phyloP scores from a whole-genome alignment of 1,284 basidiomycete species.

The Kwoniella shivajii region DNA sequence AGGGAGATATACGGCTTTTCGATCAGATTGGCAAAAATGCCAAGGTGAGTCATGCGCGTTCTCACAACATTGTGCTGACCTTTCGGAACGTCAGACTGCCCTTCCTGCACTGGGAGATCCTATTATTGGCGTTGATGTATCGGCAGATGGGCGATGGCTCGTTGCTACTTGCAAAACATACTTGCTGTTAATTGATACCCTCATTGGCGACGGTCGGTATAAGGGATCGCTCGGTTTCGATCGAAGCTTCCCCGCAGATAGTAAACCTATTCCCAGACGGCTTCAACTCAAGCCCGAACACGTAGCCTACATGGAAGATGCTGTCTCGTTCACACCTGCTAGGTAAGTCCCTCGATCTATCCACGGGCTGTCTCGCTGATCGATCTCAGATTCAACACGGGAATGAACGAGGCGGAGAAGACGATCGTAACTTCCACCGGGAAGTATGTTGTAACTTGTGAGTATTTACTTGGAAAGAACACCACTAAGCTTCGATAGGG shows the following conservation, averaged over 20 bases:
- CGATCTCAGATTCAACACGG: conserved; percentile 79
- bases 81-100: conserved; percentile 67
- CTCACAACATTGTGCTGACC: background rate
- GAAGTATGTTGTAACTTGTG: conserved; percentile 86
- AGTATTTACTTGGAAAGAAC: conserved; percentile 10
- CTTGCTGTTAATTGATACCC: conserved; percentile 89
- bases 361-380: background rate
- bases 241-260: conserved; percentile 88
- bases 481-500: conserved; percentile 50
- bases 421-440: conserved; percentile 96
- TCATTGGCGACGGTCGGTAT: conserved; percentile 89
- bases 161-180: conserved; percentile 97
- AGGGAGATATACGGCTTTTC: conserved; percentile 94
- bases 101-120: conserved; percentile 93
- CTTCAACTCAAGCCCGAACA: conserved; percentile 90
- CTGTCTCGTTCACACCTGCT: conserved; percentile 88
- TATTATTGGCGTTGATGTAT: conserved; percentile 92
- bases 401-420: conserved; percentile 82
- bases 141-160: conserved; percentile 89
- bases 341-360: conserved; percentile 55
- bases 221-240: conserved; percentile 89
- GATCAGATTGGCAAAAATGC: conserved; percentile 98
- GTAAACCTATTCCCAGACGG: conserved; percentile 88
- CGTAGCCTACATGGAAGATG: conserved; percentile 89
- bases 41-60: conserved; percentile 60